Conservation (phyloP, 1,139 yeast species). For the Pneumocystis murina region DNA sequence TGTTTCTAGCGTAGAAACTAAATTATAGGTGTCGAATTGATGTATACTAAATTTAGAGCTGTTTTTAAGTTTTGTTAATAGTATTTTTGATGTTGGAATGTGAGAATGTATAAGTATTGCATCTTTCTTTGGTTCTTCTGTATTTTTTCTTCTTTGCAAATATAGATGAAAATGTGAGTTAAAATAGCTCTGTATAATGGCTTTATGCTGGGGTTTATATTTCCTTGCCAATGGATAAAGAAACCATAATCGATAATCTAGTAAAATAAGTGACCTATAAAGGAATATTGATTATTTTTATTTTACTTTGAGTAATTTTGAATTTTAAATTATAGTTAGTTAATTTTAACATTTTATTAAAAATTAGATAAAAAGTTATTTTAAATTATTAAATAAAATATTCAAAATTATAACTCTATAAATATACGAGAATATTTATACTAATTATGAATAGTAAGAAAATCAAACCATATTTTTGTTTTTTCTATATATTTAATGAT, state of each 20-base stretch:
- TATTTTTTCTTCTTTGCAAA: background rate
- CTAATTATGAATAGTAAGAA: background rate
- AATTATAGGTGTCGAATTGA: slow-evolving; percentile 28
- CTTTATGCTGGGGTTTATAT: background rate
- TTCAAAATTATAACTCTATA: background rate
- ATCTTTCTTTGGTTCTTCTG: background rate
- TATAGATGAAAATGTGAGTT: background rate
- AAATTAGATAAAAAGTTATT: background rate
- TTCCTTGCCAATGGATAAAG: background rate
- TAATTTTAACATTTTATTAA: background rate
- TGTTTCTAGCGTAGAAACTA: slow-evolving; percentile 24
- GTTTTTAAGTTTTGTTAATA: background rate
- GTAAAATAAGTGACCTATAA: background rate
- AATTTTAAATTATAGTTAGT: background rate
- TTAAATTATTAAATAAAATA: background rate
- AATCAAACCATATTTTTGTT: background rate
- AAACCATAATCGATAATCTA: background rate
- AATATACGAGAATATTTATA: background rate
- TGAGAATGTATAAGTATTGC: background rate
- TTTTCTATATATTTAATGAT: background rate
- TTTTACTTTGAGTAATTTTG: background rate
- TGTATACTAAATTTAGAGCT: slow-evolving; percentile 14
- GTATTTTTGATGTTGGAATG: background rate
- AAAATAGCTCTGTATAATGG: background rate
- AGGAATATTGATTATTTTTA: background rate